These are phyloP conservation scores for Alternaria infectoria DNA, from an alignment of 2,329 filamentous ascomycete species.

Conservation along the genomic window DNA sequence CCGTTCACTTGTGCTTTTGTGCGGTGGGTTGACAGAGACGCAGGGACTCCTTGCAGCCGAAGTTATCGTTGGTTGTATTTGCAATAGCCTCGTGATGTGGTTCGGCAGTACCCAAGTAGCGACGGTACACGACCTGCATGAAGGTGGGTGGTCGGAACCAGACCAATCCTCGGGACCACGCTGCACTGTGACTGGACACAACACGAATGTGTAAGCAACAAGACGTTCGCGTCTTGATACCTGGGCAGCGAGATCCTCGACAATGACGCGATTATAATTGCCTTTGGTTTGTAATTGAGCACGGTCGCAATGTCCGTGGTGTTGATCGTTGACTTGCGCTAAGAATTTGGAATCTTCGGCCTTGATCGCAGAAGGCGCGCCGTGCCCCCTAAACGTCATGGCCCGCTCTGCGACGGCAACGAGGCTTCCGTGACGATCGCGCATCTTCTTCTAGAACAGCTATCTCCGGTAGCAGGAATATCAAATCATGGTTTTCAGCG, in stretches of 20 bases:
- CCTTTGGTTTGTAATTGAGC: not conserved
- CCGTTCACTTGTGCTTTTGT: not conserved
- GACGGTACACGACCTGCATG: constrained; percentile 2
- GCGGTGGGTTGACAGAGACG: not conserved
- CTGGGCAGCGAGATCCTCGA: not conserved
- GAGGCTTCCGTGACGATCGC: not conserved
- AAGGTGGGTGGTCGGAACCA: constrained; percentile 5
- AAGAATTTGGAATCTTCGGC: not conserved
- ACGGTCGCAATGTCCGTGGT: not conserved
- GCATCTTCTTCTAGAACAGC: not conserved
- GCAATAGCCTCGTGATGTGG: not conserved
- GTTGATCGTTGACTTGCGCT: not conserved
- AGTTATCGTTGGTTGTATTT: constrained; percentile 8
- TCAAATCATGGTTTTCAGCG: not conserved
- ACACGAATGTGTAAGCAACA: constrained; percentile 13
- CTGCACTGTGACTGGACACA: constrained; percentile 29
- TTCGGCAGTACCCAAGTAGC: not conserved
- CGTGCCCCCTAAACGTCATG: constrained; percentile 10
- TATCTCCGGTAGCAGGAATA: not conserved
- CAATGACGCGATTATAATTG: not conserved
- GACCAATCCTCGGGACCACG: constrained; percentile 14
- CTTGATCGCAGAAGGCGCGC: not conserved
- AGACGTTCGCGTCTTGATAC: not conserved
- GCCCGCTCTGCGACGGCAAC: not conserved
- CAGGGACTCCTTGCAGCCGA: constrained; percentile 9